Base-by-base conservation (phyloP, 2,329 filamentous ascomycete genomes). In the Moelleriella libera region DNA sequence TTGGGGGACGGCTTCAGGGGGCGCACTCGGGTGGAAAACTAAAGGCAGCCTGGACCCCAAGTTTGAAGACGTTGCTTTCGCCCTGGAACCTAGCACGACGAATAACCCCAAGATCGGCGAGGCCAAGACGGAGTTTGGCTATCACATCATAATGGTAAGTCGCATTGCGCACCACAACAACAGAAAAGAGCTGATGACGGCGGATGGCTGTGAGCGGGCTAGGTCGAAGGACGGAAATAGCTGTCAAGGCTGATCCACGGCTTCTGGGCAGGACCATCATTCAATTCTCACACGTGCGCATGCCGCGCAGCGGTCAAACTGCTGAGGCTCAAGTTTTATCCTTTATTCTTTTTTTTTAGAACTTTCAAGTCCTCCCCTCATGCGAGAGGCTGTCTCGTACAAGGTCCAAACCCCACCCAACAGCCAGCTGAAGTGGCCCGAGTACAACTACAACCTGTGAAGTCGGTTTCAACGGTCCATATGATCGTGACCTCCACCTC, bases 61-160 rank as follows among this genome's bases (percentile, higher is more conserved):
- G 39, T 89, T 90, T 56, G 84, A 85, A 57, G 78, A 80, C 51
- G 75, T 84, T 8, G 85, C 85, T 7, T 88, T 81, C 61, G 75
- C 72, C 30, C 69, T 89, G 37, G 78, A 83, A 54, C 66, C 75
- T 1, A 86, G 82, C 57, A 80, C 79, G 7, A 81, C 78, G 10
- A 68, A 61, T 10, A 80, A 66, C 49, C 82, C 84, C 2, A 82
- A 80, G 58, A 74, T 76, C 58, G 83, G 70, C 1, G 82, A 88
- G 66, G 80, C 73, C 28, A 88, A 85, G 70, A 88, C 85, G 1
- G 72, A 69, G 1, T 82, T 85, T 64, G 85, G 85, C 1, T 88
- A 88, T 68, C 85, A 89, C 62, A 79, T 89, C 53, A 78, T 89
- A 53, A 87, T 88, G 80, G 84, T 88, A 51, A 47, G 64, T 56